Evolutionary conservation across 2,329 filamentous ascomycete species (phyloP), one percentile per base, ranked within the genome.

Genomic region (Colletotrichum nymphaeae): DNA sequence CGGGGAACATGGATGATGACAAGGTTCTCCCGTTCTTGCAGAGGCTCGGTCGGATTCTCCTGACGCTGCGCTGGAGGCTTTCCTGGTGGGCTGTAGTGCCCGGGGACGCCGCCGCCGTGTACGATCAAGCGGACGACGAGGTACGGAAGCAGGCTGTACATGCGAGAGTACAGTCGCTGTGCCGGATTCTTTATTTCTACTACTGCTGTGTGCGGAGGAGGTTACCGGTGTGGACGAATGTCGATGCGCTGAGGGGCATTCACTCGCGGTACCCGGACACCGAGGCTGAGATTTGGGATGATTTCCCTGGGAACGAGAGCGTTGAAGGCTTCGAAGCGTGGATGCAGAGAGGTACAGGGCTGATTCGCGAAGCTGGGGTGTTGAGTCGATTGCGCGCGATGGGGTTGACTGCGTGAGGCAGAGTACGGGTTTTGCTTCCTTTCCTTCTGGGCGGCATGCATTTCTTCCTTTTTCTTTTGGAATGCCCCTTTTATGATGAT

Each of bases 131-230:
- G 30, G 79, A 79, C 3, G 82, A 83, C 28, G 81, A 42, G 5
- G 37, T 81, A 1, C 79, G 77, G 52, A 79, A 83, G 76, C 81
- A 83, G 69, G 80, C 82, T 53, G 84, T 84, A 46, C 78, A 83
- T 53, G 79, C 82, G 32, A 81, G 83, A 4, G 84, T 84, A 9
- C 80, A 82, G 49, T 76, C 81, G 24, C 80, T 86, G 16, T 85
- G 84, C 76, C 78, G 83, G 57, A 83, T 85, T 55, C 79, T 86
- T 8, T 86, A 86, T 70, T 84, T 85, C 56, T 86, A 85, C 76
- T 86, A 85, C 74, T 85, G 83, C 26, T 83, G 80, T 63, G 81
- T 85, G 3, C 76, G 83, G 46, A 82, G 83, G 19, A 85, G 84
- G 71, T 75, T 85, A 19, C 83, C 81, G 0, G 81, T 83, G 0